Base-by-base conservation (phyloP, 2,329 filamentous ascomycete genomes). In the Alternaria panax region DNA sequence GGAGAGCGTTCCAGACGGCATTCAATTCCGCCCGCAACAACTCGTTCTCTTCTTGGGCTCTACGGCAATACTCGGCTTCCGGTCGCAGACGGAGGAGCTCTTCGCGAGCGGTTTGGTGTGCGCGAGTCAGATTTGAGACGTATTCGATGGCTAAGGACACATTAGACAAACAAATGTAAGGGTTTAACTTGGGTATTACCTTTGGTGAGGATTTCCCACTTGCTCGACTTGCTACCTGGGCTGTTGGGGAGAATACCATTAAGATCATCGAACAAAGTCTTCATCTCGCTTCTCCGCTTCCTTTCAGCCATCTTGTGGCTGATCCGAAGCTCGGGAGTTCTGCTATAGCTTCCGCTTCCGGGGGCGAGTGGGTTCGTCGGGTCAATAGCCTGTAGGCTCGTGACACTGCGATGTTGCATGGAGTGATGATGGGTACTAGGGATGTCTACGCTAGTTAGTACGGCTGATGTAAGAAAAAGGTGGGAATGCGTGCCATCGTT, bases 131-230 rank as follows among this genome's bases (percentile, higher is more conserved):
- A 63, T 59, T 77, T 53, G 78, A 79, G 64, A 84, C 83, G 62
- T 84, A 81, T 34, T 84, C 82, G 60, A 84, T 84, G 7, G 82
- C 82, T 84, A 52, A 8, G 20, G 22, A 5, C 25, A 51, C 72
- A 30, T 62, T 25, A 62, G 59, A 2, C 54, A 70, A 65, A 41
- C 14, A n/a, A 11, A 12, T 16, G 12, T 1, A 58, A 41, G 12
- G 27, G 40, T n/a, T 8, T 16, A n/a, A 14, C 7, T 25, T 2
- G 22, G n/a, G 25, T 75, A 84, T 63, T 80, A 93, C 92, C 90
- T 83, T 94, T 94, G 3, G 90, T 93, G 16, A 96, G 75, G 48
- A 94, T 93, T 70, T 96, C 92, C 92, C 92, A 96, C 70, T 96
- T 96, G 67, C 91, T 93, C 0, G 92, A 92, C 75, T 95, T 96